These are phyloP conservation scores for Solanum virginianum DNA, from an alignment of 257 asterid species.

Conservation along the genomic window DNA sequence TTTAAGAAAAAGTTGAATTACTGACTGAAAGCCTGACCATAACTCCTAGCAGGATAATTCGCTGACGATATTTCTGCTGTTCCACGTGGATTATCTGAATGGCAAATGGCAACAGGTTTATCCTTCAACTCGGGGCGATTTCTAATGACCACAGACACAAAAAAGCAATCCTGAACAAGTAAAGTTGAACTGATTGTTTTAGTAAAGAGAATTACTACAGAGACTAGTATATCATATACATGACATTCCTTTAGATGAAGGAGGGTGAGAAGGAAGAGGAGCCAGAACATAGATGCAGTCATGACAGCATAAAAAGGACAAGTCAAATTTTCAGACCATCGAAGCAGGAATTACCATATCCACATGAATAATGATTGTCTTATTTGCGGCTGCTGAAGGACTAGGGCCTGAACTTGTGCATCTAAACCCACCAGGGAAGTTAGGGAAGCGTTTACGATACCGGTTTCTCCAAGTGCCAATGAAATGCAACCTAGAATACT, in stretches of 20 bases:
- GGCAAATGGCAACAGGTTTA: slow-evolving; percentile 93
- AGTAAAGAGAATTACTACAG: not conserved
- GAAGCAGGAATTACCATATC: slow-evolving; percentile 55
- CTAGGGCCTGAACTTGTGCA: slow-evolving; percentile 15
- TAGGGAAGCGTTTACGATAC: slow-evolving; percentile 69
- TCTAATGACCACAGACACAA: slow-evolving; percentile 83
- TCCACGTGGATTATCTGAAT: slow-evolving; percentile 86
- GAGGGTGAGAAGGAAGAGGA: not conserved
- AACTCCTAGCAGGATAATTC: slow-evolving; percentile 81
- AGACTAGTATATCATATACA: not conserved
- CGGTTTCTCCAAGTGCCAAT: slow-evolving; percentile 98
- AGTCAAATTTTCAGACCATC: not conserved
- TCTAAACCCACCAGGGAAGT: slow-evolving; percentile 26
- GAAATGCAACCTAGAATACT: slow-evolving; percentile 95
- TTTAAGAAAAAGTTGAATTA: not conserved
- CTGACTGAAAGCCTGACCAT: slow-evolving; percentile 44
- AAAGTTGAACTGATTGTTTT: not conserved
- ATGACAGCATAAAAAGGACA: not conserved
- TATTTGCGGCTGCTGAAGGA: slow-evolving; percentile 24
- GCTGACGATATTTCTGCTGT: slow-evolving; percentile 96
- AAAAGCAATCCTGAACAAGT: slow-evolving; percentile 74
- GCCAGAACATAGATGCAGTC: not conserved
- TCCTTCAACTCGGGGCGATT: slow-evolving; percentile 50
- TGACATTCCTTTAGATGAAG: not conserved
- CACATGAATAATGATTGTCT: slow-evolving; percentile 51